A percentile compares a stretch with the other conserved stretches of the same genome.
phyloP scores from a whole-genome alignment of 1,284 basidiomycete species.

The Wallemia hederae region DNA sequence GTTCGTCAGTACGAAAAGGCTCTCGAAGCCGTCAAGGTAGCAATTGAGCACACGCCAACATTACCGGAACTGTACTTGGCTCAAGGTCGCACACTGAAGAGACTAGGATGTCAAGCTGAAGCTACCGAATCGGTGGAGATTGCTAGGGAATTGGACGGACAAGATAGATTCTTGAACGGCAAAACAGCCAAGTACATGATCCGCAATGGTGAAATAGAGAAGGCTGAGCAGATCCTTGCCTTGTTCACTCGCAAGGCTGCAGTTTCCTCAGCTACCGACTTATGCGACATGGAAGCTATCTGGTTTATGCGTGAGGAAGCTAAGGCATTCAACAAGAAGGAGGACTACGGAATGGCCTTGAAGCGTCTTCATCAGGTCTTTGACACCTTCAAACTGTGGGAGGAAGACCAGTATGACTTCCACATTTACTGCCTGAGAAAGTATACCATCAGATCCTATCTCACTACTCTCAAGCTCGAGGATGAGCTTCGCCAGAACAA shows the following conservation, averaged over 20 bases:
- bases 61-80: constrained; percentile 70
- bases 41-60: constrained; percentile 65
- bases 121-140: constrained; percentile 54
- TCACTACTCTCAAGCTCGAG: constrained; percentile 58
- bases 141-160: constrained; percentile 61
- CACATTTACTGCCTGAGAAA: constrained; percentile 81
- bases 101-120: constrained; percentile 45
- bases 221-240: constrained; percentile 40
- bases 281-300: constrained; percentile 87
- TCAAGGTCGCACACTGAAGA: constrained; percentile 58
- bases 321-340: constrained; percentile 32
- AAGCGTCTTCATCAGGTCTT: constrained; percentile 57
- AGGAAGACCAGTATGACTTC: constrained; percentile 96
- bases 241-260: constrained; percentile 87
- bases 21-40: constrained; percentile 31
- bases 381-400: constrained; percentile 58
- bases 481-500: constrained; percentile 46
- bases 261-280: constrained; percentile 38
- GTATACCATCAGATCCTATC: constrained; percentile 58
- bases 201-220: constrained; percentile 43
- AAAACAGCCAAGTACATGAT: constrained; percentile 79
- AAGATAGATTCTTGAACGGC: constrained; percentile 85
- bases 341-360: constrained; percentile 47
- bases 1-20: constrained; percentile 25
- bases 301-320: constrained; percentile 67